Percentiles rank a stretch among this genome's conserved stretches.
Evolutionary conservation across 805 yeast genomes (phyloP).

Genomic region (Schwanniomyces occidentalis): DNA sequence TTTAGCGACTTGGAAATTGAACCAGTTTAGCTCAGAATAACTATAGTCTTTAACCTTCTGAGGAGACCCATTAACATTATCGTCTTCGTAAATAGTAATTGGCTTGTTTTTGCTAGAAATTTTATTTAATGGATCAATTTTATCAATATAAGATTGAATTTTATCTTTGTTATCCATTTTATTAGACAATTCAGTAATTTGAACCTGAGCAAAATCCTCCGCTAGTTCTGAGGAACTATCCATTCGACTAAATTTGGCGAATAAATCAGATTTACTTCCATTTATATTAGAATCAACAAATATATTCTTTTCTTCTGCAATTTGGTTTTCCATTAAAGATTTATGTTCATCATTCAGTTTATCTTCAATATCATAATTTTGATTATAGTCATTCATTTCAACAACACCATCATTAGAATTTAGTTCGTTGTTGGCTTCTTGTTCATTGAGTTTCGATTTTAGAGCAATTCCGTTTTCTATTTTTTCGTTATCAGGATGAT

Average conservation of each 20-base stretch:
- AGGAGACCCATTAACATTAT: constrained; percentile 33
- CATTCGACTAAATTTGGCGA: constrained; percentile 7
- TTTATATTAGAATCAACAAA: constrained; percentile 3
- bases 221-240: constrained; percentile 20
- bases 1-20: constrained; percentile 36
- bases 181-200: constrained; percentile 17
- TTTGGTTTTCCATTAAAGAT: background rate
- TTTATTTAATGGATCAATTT: constrained; percentile 41
- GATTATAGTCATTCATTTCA: too few relatives aligned
- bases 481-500: background rate
- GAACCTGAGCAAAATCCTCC: constrained; percentile 32
- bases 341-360: background rate
- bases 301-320: constrained; percentile 4
- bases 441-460: background rate
- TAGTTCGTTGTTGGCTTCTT: constrained; percentile 1
- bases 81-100: constrained; percentile 44
- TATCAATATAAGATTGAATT: constrained; percentile 38
- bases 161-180: constrained; percentile 13
- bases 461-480: background rate
- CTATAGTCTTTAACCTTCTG: constrained; percentile 32
- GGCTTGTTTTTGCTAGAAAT: constrained; percentile 35
- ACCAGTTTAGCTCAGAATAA: constrained; percentile 38
- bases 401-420: background rate
- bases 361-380: too few relatives aligned
- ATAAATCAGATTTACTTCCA: constrained; percentile 7